phyloP scores from a whole-genome alignment of 2,329 filamentous ascomycete genomes.

The Diaporthe batatas region DNA sequence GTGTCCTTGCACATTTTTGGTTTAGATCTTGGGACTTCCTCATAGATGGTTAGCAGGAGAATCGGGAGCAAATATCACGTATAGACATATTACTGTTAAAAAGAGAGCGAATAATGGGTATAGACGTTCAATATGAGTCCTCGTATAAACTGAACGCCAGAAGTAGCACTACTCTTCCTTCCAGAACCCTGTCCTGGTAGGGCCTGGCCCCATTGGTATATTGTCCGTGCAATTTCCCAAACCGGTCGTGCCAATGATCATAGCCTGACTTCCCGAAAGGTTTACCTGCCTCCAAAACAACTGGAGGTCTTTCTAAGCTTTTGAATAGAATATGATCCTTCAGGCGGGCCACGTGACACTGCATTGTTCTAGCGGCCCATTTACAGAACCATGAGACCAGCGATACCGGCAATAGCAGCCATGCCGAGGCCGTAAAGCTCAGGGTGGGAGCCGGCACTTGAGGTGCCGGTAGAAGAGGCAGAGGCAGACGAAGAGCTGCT shows the following conservation, averaged over 20 bases:
- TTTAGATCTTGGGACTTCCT: not conserved
- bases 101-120: not conserved
- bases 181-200: not conserved
- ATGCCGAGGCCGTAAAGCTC: conserved; percentile 39
- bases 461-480: conserved; percentile 28
- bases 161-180: not conserved
- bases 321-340: conserved; percentile 12
- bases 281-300: conserved; percentile 15
- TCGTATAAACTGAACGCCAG: conserved; percentile 1
- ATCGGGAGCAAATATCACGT: not conserved
- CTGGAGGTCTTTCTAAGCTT: conserved; percentile 8
- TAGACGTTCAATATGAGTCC: not conserved
- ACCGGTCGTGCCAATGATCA: not conserved
- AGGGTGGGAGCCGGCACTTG: conserved; percentile 32
- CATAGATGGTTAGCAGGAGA: not conserved
- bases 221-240: not conserved
- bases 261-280: not conserved
- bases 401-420: conserved; percentile 37
- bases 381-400: conserved; percentile 36
- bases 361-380: not conserved
- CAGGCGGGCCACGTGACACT: not conserved
- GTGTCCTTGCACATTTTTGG: conserved; percentile 3
- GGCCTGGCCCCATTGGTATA: conserved; percentile 16
- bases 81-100: not conserved
- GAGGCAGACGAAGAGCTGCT: conserved; percentile 22